Base-by-base conservation (phyloP, 208 protist genomes). In the Leishmania tropica region DNA sequence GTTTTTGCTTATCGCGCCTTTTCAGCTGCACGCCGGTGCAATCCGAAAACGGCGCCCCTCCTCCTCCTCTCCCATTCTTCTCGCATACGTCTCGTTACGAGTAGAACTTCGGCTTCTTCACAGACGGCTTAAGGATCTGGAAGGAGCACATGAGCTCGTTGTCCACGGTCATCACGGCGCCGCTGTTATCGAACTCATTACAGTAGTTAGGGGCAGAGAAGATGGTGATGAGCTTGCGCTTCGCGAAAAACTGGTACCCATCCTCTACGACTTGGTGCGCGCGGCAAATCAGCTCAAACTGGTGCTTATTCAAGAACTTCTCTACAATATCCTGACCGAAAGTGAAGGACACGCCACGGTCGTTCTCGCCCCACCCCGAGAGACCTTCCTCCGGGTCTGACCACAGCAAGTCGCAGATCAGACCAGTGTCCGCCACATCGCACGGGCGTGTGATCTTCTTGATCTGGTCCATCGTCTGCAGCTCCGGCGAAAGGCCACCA, bases 321-420 rank as follows among this genome's bases (percentile, higher is more conserved):
- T 97, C 97, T 80, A 98, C 98, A 67, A 99, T 98, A 77, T 93
- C 92, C 83, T 95, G 97, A 6, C 92, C 92, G 75, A 98, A 99
- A 51, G 94, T 96, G 82, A 96, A 98, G 19, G 94, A 97, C 64
- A 98, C 97, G n/a, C 96, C 95, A 67, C 96, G 88, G 62, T 99
- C 95, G 75, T 99, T 98, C 83, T 98, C 94, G 54, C 95, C 95
- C 96, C 96, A 98, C 48, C 95, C 94, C 13, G 90, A 88, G 60
- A 98, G 89, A 31, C 89, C 92, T 81, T 98, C 97, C 78, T 99
- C 99, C 28, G 99, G 99, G 89, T 99, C 99, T 1, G 98, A 99
- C 99, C 99, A 99, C 10, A 99, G 89, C n/a, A 99, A 89, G 85
- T 99, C 99, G 91, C 99, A 99, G 15, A 99, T 95, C 48, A 99